Conservation (phyloP, 129 eudicot species). For the Cynara cardunculus region DNA sequence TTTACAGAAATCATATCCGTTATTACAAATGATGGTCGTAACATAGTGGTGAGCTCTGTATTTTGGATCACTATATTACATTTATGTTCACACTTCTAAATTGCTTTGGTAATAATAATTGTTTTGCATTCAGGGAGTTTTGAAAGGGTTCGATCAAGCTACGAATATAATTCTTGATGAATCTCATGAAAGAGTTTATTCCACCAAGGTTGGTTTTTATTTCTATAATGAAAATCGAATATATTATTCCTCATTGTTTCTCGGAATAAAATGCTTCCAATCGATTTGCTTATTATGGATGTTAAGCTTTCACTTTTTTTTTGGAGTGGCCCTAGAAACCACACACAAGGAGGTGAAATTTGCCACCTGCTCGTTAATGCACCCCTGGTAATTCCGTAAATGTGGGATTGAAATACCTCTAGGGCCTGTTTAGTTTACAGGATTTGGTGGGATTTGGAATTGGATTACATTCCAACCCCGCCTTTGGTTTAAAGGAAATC, state of each 20-base stretch:
- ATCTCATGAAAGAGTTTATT: slow-evolving; percentile 88
- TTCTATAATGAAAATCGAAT: background rate
- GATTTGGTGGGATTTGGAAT: too few relatives aligned
- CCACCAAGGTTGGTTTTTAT: slow-evolving; percentile 58
- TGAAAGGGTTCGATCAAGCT: slow-evolving; percentile 92
- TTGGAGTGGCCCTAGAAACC: too few relatives aligned
- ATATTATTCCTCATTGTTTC: background rate
- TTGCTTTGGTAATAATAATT: background rate
- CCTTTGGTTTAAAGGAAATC: too few relatives aligned
- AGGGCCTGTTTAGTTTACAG: too few relatives aligned
- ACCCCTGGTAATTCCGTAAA: too few relatives aligned
- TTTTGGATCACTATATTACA: background rate
- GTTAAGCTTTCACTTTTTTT: too few relatives aligned
- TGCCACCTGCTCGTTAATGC: too few relatives aligned
- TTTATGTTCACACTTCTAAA: background rate
- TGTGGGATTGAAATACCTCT: too few relatives aligned
- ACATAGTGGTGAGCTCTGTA: slow-evolving; percentile 65
- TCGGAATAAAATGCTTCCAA: background rate
- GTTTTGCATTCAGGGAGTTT: slow-evolving; percentile 49
- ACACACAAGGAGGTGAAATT: too few relatives aligned
- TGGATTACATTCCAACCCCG: too few relatives aligned
- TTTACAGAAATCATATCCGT: slow-evolving; percentile 69
- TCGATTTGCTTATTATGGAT: too few relatives aligned
- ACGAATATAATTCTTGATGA: slow-evolving; percentile 90
- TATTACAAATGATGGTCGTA: slow-evolving; percentile 84